A percentile compares a stretch with the other conserved stretches of the same genome.
Conservation (phyloP, 176 grass and related monocot genomes). For the Oryza coarctata region DNA sequence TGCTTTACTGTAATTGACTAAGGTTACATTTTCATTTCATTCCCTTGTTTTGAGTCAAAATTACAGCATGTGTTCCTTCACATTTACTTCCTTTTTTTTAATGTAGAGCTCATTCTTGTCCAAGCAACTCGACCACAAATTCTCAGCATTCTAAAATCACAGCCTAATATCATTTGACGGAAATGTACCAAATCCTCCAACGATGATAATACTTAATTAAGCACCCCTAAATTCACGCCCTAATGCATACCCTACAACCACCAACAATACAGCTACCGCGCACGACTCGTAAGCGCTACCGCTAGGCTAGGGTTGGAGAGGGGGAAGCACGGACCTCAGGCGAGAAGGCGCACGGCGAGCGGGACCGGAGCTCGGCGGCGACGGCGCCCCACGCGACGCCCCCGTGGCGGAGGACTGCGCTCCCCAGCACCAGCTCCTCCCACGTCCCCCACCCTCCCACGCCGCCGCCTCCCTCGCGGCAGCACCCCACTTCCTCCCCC, state of each 20-base stretch:
- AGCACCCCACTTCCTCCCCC: background rate
- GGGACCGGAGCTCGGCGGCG: conserved; percentile 66
- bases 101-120: background rate
- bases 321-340: conserved; percentile 28
- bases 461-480: conserved; percentile 3
- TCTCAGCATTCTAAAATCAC: conserved; percentile 12
- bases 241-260: conserved; percentile 11
- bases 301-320: conserved; percentile 38
- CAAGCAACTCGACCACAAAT: background rate
- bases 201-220: background rate
- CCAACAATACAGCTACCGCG: conserved; percentile 10
- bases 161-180: background rate
- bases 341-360: conserved; percentile 63
- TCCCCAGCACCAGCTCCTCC: conserved; percentile 86
- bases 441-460: conserved; percentile 66
- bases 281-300: background rate
- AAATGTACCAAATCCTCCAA: conserved; percentile 12
- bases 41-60: conserved; percentile 25
- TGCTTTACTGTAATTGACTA: background rate
- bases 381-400: conserved; percentile 62
- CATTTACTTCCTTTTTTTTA: conserved; percentile 12
- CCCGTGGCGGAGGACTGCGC: conserved; percentile 83
- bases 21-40: background rate
- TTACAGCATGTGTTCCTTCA: background rate
- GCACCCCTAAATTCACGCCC: background rate